These are phyloP conservation scores for Eustoma russellianum DNA, from an alignment of 257 asterid genomes.

Conservation along the genomic window DNA sequence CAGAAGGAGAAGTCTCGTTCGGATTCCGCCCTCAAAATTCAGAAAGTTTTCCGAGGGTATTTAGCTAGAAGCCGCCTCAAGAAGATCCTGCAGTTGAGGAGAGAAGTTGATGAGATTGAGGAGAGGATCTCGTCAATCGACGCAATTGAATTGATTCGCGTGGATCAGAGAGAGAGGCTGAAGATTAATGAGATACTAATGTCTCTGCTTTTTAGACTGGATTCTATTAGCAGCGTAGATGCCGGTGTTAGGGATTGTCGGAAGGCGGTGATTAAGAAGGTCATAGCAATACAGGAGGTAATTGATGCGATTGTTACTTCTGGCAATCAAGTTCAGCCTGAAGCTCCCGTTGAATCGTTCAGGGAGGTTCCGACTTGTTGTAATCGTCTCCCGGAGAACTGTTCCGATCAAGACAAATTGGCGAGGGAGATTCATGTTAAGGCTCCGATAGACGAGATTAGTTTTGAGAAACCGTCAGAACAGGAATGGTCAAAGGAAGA, in stretches of 20 bases:
- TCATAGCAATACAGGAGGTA: constrained; percentile 56
- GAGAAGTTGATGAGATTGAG: constrained; percentile 56
- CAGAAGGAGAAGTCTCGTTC: constrained; percentile 18
- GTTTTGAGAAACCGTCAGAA: neutral
- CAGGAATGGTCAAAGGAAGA: neutral
- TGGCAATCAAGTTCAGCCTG: neutral
- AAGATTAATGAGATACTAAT: constrained; percentile 57
- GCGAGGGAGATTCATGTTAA: neutral
- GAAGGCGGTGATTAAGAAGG: constrained; percentile 58
- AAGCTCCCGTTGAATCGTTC: neutral
- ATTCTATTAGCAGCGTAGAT: constrained; percentile 54
- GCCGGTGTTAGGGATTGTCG: constrained; percentile 57
- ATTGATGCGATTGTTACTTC: constrained; percentile 34
- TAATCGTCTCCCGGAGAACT: neutral
- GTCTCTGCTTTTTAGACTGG: constrained; percentile 60
- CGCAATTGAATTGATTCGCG: constrained; percentile 30
- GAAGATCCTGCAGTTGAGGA: constrained; percentile 32
- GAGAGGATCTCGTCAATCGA: constrained; percentile 26
- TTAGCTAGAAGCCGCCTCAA: constrained; percentile 49
- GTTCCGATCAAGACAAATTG: neutral
- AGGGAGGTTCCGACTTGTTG: neutral
- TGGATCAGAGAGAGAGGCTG: constrained; percentile 46
- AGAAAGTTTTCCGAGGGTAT: constrained; percentile 69
- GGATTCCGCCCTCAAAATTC: constrained; percentile 52
- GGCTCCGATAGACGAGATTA: neutral